Conservation (phyloP, 169 alveolate genomes). For the Plasmodium vivax region DNA sequence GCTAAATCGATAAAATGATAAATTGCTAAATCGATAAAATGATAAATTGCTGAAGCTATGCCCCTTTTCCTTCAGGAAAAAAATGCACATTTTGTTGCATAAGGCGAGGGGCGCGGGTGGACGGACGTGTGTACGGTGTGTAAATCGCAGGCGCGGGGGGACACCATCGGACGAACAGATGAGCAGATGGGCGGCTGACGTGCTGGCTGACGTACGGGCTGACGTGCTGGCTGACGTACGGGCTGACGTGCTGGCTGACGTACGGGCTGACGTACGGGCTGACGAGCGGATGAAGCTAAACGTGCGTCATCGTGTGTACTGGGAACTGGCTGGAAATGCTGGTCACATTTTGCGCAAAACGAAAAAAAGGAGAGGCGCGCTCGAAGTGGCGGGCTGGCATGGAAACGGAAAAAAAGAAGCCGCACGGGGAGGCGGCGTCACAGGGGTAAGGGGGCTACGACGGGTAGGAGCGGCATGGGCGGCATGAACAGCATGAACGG, state of each 20-base stretch:
- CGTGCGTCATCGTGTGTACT: background rate
- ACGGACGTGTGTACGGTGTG: background rate
- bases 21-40: background rate
- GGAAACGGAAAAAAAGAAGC: background rate
- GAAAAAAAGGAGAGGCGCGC: background rate
- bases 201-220: too few relatives aligned
- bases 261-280: too few relatives aligned
- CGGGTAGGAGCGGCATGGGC: too few relatives aligned
- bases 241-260: too few relatives aligned
- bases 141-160: background rate
- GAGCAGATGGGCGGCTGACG: background rate
- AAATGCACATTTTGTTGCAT: background rate
- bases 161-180: background rate
- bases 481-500: too few relatives aligned
- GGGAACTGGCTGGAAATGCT: background rate
- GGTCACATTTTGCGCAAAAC: background rate
- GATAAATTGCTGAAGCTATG: background rate
- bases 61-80: background rate
- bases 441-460: too few relatives aligned
- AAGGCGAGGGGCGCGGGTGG: background rate
- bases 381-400: background rate
- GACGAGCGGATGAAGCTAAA: too few relatives aligned
- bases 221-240: too few relatives aligned
- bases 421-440: too few relatives aligned
- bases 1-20: background rate